Evolutionary conservation across 805 yeast genomes (phyloP).

Genomic region (Nakazawaea ambrosiae): DNA sequence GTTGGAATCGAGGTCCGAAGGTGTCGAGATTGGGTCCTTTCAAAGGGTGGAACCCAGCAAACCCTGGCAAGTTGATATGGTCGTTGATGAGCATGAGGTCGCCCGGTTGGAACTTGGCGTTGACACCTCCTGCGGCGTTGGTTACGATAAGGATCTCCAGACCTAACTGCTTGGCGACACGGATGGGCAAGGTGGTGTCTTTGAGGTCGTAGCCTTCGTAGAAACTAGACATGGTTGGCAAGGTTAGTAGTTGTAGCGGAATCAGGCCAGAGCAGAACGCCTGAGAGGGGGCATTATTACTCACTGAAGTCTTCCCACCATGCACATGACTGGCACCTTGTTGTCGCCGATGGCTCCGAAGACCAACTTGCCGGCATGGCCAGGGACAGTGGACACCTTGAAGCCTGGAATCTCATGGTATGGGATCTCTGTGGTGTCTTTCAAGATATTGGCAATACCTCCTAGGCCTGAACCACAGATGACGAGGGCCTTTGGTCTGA

Average conservation of each 20-base stretch:
- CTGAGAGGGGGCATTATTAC: too few species aligned
- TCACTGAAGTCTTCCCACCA: conserved; percentile 85
- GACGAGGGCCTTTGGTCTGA: conserved; percentile 58
- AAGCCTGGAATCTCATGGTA: conserved; percentile 78
- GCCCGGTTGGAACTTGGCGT: conserved; percentile 62
- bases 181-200: conserved; percentile 78
- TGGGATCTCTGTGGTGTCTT: conserved; percentile 41
- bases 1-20: conserved; percentile 82
- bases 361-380: conserved; percentile 79
- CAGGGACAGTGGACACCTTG: conserved; percentile 74
- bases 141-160: conserved; percentile 66
- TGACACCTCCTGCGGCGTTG: conserved; percentile 95
- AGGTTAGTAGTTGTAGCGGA: not conserved
- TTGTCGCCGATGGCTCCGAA: conserved; percentile 70
- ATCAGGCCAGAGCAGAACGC: not conserved
- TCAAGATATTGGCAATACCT: conserved; percentile 59
- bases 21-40: conserved; percentile 78
- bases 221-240: conserved; percentile 23
- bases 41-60: conserved; percentile 82
- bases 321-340: conserved; percentile 75
- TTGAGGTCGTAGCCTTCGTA: conserved; percentile 87
- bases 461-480: conserved; percentile 96
- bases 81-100: conserved; percentile 88
- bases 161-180: conserved; percentile 64
- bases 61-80: conserved; percentile 87